phyloP scores from a whole-genome alignment of 148 eudicot species.

The Chenopodium quinoa region DNA sequence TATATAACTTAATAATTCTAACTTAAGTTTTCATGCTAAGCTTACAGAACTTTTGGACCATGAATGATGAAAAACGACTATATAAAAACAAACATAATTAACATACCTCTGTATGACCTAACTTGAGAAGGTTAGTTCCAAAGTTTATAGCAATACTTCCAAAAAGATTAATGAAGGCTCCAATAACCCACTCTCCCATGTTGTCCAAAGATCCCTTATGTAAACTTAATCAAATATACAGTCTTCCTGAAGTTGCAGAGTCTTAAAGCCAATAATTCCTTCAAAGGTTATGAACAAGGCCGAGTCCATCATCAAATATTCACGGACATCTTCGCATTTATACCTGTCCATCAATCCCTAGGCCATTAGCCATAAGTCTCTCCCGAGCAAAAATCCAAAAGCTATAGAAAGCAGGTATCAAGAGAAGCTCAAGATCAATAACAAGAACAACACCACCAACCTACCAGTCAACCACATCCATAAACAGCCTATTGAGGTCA shows the following conservation, averaged over 20 bases:
- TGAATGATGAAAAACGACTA: background rate
- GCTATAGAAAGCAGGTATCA: background rate
- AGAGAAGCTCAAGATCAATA: background rate
- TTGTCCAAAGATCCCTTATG: constrained; percentile 26
- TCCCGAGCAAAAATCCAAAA: background rate
- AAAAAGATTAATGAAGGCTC: constrained; percentile 88
- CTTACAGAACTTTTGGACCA: background rate
- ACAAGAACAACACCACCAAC: background rate
- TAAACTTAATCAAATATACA: background rate
- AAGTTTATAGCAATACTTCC: constrained; percentile 96
- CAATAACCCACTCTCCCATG: constrained; percentile 99
- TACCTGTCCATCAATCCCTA: constrained; percentile 21
- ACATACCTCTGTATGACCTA: constrained; percentile 93
- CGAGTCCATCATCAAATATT: constrained; percentile 25
- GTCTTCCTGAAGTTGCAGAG: constrained; percentile 20
- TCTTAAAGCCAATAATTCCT: constrained; percentile 19
- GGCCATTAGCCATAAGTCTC: constrained; percentile 6
- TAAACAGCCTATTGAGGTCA: background rate
- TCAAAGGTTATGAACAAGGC: constrained; percentile 22
- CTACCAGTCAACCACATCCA: background rate
- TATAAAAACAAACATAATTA: constrained; percentile 1
- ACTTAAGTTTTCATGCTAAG: constrained; percentile 2
- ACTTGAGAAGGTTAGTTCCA: constrained; percentile 94
- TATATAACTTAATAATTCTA: background rate
- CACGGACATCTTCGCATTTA: constrained; percentile 13